phyloP scores from a whole-genome alignment of 2,329 filamentous ascomycete species.

The Aspergillus caelatus region DNA sequence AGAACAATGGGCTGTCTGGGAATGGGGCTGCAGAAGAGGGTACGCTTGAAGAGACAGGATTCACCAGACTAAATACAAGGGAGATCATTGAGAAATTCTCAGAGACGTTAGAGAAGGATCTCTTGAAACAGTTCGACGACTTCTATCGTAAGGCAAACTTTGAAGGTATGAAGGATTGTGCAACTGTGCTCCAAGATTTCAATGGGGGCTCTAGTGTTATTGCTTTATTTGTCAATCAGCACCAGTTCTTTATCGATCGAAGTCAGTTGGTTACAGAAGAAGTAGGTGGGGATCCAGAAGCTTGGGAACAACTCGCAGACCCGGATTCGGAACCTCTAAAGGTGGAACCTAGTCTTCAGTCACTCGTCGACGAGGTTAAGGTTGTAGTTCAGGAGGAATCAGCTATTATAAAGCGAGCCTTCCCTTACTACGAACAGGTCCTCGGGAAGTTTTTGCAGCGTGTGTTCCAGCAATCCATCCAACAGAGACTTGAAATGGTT shows the following conservation, averaged over 20 bases:
- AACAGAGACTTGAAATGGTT: slow-evolving; percentile 93
- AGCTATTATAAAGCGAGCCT: slow-evolving; percentile 92
- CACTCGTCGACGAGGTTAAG: slow-evolving; percentile 88
- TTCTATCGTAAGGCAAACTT: slow-evolving; percentile 95
- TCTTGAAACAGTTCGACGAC: slow-evolving; percentile 94
- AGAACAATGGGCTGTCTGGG: slow-evolving; percentile 54
- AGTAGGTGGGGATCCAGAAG: slow-evolving; percentile 62
- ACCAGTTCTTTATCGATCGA: slow-evolving; percentile 97
- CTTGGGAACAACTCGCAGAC: slow-evolving; percentile 90
- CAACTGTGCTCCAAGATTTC: slow-evolving; percentile 91
- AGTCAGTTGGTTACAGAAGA: slow-evolving; percentile 91
- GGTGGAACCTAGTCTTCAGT: slow-evolving; percentile 89
- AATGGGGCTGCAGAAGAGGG: slow-evolving; percentile 44
- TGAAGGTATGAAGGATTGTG: slow-evolving; percentile 97
- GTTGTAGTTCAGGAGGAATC: slow-evolving; percentile 97
- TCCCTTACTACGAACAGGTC: slow-evolving; percentile 94
- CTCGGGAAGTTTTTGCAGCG: slow-evolving; percentile 90
- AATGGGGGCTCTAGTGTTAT: slow-evolving; percentile 95
- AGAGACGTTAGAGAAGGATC: slow-evolving; percentile 91
- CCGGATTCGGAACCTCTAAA: slow-evolving; percentile 90
- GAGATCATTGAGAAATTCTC: slow-evolving; percentile 96
- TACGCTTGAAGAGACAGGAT: slow-evolving; percentile 52
- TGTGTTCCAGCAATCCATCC: slow-evolving; percentile 96
- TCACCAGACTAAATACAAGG: slow-evolving; percentile 64
- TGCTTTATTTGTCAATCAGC: slow-evolving; percentile 95